These are phyloP conservation scores for Barnettozyma sp. DNA, from an alignment of 805 yeast species.

Conservation along the genomic window DNA sequence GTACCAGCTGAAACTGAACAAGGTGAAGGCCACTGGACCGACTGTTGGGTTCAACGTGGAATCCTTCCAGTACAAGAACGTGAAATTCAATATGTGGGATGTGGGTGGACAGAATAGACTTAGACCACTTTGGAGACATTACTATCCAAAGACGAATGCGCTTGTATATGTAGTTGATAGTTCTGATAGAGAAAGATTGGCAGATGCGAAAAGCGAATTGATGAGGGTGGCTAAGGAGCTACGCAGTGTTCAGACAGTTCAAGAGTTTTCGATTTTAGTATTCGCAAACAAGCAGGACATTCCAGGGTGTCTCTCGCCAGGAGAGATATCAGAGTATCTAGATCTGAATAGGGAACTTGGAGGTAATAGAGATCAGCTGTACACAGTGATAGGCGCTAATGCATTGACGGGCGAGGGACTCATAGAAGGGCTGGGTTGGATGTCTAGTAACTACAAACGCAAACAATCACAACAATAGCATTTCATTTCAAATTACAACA, in stretches of 20 bases:
- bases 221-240: constrained; percentile 74
- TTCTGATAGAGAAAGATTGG: constrained; percentile 62
- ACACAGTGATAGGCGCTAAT: constrained; percentile 90
- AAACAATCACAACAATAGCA: neutral
- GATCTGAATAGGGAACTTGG: constrained; percentile 51
- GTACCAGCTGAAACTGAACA: constrained; percentile 75
- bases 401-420: constrained; percentile 89
- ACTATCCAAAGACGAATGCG: constrained; percentile 89
- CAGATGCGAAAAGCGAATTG: constrained; percentile 72
- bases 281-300: constrained; percentile 95
- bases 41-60: constrained; percentile 94
- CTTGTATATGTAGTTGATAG: constrained; percentile 87
- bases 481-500: neutral
- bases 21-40: constrained; percentile 74
- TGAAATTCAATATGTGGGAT: constrained; percentile 86
- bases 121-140: constrained; percentile 92
- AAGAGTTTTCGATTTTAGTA: constrained; percentile 69
- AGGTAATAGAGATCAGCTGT: constrained; percentile 56
- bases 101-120: constrained; percentile 94
- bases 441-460: constrained; percentile 50
- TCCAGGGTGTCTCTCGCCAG: constrained; percentile 81
- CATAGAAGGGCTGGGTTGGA: constrained; percentile 83
- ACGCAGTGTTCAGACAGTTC: constrained; percentile 44
- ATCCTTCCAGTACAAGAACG: constrained; percentile 73
- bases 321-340: constrained; percentile 70